A percentile compares a stretch with the other conserved stretches of the same genome.
These are phyloP conservation scores for Primulina huaijiensis DNA, from an alignment of 257 asterid species.

Conservation along the genomic window DNA sequence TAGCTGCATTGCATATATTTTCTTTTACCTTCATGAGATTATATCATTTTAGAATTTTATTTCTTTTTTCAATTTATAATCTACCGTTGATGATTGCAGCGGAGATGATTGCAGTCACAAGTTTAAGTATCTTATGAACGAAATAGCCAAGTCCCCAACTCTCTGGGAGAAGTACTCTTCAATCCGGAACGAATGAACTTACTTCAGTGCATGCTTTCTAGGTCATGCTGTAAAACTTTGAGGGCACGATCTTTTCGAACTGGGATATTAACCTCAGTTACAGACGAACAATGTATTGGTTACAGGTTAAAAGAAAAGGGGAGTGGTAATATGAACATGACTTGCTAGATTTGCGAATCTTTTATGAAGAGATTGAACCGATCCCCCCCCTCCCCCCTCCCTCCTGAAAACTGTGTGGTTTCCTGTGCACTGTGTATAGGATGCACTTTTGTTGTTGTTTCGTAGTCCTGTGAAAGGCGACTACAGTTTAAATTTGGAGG, in stretches of 20 bases:
- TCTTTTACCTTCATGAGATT: background rate
- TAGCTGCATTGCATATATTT: background rate
- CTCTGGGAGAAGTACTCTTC: slow-evolving; percentile 81
- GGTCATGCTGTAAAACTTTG: slow-evolving; percentile 18
- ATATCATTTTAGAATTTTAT: background rate
- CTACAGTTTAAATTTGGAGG: no score
- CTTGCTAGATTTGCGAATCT: slow-evolving; percentile 11
- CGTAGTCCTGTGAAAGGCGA: no score
- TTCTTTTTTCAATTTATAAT: background rate
- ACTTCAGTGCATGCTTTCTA: background rate
- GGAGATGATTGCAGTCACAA: slow-evolving; percentile 96
- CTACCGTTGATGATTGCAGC: slow-evolving; percentile 40
- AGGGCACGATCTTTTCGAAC: background rate
- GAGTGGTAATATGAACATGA: slow-evolving; percentile 6
- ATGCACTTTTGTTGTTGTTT: background rate
- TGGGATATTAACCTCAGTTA: slow-evolving; percentile 4
- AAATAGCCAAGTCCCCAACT: slow-evolving; percentile 56
- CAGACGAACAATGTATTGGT: slow-evolving; percentile 8
- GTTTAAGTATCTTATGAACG: slow-evolving; percentile 88
- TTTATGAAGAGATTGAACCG: slow-evolving; percentile 5
- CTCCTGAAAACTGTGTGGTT: background rate
- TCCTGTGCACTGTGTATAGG: slow-evolving; percentile 8
- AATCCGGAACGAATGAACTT: slow-evolving; percentile 69
- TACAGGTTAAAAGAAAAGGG: slow-evolving; percentile 11
- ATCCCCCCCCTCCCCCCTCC: background rate